Conservation (phyloP, 2,329 filamentous ascomycete genomes). For the Rhinocladiella similis region DNA sequence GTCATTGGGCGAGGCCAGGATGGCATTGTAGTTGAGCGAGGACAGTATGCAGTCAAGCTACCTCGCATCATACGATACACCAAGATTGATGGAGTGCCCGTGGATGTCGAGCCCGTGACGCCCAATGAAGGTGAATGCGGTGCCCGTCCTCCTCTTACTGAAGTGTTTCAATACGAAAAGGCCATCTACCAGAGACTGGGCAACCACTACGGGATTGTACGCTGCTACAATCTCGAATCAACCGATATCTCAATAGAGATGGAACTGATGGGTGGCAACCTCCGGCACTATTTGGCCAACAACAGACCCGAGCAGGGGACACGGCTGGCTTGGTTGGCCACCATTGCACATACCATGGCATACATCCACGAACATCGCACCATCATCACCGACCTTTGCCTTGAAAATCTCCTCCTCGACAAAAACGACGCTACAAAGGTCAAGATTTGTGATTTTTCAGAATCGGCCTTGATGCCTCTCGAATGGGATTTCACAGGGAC, state of each 20-base stretch:
- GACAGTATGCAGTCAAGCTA: constrained; percentile 26
- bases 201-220: constrained; percentile 13
- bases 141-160: not conserved
- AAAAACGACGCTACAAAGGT: constrained; percentile 30
- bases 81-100: constrained; percentile 21
- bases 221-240: constrained; percentile 14
- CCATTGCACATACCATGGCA: constrained; percentile 17
- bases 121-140: constrained; percentile 26
- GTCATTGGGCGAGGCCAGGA: constrained; percentile 23
- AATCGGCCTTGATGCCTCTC: constrained; percentile 30
- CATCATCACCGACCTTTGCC: constrained; percentile 21
- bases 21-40: constrained; percentile 25
- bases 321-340: constrained; percentile 19
- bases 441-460: constrained; percentile 34
- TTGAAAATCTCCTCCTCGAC: constrained; percentile 22
- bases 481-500: constrained; percentile 31
- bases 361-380: constrained; percentile 21
- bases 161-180: constrained; percentile 17
- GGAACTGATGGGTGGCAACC: constrained; percentile 26
- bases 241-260: constrained; percentile 16
- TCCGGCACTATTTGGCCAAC: constrained; percentile 20
- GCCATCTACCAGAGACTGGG: constrained; percentile 21
- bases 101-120: constrained; percentile 11
- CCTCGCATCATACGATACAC: constrained; percentile 21
- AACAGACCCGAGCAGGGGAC: not conserved